Conservation (phyloP, 1,284 basidiomycete genomes). For the Wallemia mellicola region DNA sequence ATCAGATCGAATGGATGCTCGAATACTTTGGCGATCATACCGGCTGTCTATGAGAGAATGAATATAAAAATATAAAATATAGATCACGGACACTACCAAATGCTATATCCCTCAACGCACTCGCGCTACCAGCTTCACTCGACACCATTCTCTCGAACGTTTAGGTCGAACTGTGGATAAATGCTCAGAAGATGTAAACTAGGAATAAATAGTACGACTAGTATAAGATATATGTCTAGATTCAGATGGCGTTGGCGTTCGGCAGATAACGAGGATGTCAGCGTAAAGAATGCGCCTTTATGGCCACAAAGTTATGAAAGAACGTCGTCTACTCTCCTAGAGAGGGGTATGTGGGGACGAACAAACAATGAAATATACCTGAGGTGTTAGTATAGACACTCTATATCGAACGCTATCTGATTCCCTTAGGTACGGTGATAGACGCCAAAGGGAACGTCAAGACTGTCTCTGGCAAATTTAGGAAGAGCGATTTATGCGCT, state of each 20-base stretch:
- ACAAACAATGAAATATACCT: background rate
- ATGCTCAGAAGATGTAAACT: too few relatives aligned
- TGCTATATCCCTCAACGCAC: slow-evolving; percentile 17
- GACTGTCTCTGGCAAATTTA: slow-evolving; percentile 67
- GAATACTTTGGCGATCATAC: slow-evolving; percentile 52
- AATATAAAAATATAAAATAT: background rate
- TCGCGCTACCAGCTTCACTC: background rate
- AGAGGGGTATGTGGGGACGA: background rate
- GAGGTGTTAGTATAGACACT: background rate
- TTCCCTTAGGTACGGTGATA: background rate
- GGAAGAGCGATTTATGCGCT: slow-evolving; percentile 55
- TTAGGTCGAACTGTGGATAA: too few relatives aligned
- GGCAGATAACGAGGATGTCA: background rate
- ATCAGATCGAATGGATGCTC: slow-evolving; percentile 64
- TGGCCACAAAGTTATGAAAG: background rate
- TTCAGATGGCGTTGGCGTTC: background rate
- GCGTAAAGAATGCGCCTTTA: background rate
- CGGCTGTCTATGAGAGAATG: slow-evolving; percentile 24
- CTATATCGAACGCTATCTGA: background rate
- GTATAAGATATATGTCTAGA: background rate
- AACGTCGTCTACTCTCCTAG: background rate
- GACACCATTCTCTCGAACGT: background rate
- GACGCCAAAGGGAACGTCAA: slow-evolving; percentile 37
- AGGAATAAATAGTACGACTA: too few relatives aligned
- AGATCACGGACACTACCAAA: slow-evolving; percentile 18